These are phyloP conservation scores for Aegilops speltoides DNA, from an alignment of 176 grass and related monocot species.

Conservation along the genomic window DNA sequence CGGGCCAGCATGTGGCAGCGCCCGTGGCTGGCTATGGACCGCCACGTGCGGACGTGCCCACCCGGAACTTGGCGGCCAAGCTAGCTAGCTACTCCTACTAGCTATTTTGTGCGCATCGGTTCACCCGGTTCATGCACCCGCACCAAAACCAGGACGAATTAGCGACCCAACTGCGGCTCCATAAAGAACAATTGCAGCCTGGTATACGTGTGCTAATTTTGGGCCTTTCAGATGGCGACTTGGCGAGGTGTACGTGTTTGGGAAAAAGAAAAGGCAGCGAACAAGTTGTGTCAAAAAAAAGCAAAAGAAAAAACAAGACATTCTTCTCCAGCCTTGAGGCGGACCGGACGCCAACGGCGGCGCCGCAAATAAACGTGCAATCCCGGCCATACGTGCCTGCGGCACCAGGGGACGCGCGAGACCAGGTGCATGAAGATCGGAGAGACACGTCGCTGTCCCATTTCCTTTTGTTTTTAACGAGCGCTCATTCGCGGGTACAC, in stretches of 20 bases:
- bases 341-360: neutral
- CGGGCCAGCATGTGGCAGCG: constrained; percentile 14
- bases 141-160: neutral
- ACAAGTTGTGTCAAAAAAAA: no score
- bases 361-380: neutral
- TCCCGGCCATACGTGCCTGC: neutral
- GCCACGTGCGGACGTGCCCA: constrained; percentile 25
- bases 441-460: neutral
- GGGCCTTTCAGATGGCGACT: no score
- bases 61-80: constrained; percentile 40
- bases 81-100: neutral
- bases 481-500: no score
- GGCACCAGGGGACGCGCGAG: no score
- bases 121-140: neutral
- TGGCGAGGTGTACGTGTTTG: neutral
- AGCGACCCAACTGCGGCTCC: no score
- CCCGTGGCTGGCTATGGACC: constrained; percentile 30
- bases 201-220: neutral
- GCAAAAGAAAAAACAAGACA: neutral
- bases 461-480: neutral
- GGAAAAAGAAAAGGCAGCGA: neutral
- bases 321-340: neutral
- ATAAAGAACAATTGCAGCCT: neutral
- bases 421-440: no score
- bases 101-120: neutral